These are phyloP conservation scores for Coniosporium tulheliwenetii DNA, from an alignment of 2,329 filamentous ascomycete genomes.

Conservation along the genomic window DNA sequence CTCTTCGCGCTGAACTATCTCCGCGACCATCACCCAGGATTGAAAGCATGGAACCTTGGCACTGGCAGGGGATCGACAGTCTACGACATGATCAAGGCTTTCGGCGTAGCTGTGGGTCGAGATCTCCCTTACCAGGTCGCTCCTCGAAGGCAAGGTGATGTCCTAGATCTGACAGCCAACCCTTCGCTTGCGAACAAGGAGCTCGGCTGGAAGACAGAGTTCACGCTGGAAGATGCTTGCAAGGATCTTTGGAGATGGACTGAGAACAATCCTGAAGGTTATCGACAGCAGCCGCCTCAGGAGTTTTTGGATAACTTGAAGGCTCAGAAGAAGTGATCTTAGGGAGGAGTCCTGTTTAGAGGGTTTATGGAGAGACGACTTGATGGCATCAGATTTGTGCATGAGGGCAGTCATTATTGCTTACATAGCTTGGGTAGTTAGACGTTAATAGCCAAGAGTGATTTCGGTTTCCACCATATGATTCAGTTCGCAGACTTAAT, in stretches of 20 bases:
- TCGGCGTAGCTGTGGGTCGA: slow-evolving; percentile 71
- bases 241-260: slow-evolving; percentile 95
- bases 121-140: slow-evolving; percentile 79
- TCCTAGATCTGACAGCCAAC: slow-evolving; percentile 88
- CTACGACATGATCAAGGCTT: slow-evolving; percentile 93
- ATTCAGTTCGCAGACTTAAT: too few species aligned
- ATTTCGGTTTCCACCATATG: too few species aligned
- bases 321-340: slow-evolving; percentile 2
- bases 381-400: too few species aligned
- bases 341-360: too few species aligned
- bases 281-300: slow-evolving; percentile 78
- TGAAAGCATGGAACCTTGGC: slow-evolving; percentile 92
- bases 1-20: slow-evolving; percentile 83
- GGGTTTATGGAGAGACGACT: too few species aligned
- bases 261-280: slow-evolving; percentile 88
- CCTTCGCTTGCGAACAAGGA: slow-evolving; percentile 75
- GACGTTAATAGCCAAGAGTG: too few species aligned
- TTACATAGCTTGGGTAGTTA: too few species aligned
- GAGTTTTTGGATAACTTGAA: slow-evolving; percentile 49
- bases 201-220: slow-evolving; percentile 80
- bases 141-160: slow-evolving; percentile 70
- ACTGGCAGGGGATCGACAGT: slow-evolving; percentile 91
- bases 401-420: too few species aligned
- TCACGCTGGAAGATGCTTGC: slow-evolving; percentile 84
- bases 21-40: slow-evolving; percentile 67